Evolutionary conservation across 345 rosid species (phyloP).

Genomic region (Cardamine resedifolia): DNA sequence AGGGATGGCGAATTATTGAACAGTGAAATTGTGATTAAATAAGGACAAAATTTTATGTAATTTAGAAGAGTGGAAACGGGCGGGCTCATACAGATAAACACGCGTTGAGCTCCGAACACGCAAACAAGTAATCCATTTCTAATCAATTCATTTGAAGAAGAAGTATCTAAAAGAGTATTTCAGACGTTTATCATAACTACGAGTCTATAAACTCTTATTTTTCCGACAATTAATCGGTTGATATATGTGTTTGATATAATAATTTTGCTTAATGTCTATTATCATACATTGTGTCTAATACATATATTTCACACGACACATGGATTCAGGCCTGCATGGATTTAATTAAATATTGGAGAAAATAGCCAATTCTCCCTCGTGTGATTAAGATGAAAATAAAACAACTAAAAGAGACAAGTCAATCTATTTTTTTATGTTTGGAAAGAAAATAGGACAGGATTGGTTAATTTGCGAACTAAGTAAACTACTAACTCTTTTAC

Average conservation of each 20-base stretch:
- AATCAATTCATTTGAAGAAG: neutral
- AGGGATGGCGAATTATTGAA: neutral
- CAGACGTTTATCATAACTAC: neutral
- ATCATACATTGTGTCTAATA: neutral
- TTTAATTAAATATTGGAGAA: neutral
- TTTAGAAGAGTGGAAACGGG: neutral
- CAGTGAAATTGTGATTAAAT: neutral
- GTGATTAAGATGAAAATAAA: no score
- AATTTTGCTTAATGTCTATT: neutral
- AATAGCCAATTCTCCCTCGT: neutral
- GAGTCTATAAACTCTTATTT: neutral
- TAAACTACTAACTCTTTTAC: neutral
- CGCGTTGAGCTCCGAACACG: neutral
- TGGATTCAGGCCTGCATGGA: no score
- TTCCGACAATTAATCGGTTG: neutral
- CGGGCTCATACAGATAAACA: conserved; percentile 10
- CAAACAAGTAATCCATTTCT: neutral
- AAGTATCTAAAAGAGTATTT: neutral
- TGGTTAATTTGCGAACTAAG: neutral
- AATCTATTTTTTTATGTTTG: neutral
- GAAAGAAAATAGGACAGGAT: neutral
- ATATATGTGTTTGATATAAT: neutral
- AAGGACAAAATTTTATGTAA: neutral
- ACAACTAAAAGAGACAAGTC: no score
- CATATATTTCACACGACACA: neutral